Conservation (phyloP, 176 grass and related monocot genomes). For the Typha latifolia region DNA sequence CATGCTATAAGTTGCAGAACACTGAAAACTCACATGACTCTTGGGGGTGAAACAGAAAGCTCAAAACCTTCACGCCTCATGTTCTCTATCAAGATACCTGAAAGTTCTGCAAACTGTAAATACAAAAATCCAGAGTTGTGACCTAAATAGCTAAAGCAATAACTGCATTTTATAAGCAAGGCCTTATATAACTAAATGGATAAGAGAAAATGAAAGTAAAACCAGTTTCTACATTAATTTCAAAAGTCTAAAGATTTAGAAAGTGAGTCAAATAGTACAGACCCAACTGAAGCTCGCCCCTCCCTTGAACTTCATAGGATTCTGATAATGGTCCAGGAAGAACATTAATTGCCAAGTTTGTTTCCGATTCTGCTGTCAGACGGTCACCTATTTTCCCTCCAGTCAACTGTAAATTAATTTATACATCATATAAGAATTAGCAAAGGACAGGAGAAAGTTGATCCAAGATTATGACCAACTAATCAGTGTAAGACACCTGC, state of each 20-base stretch:
- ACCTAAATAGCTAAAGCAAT: not conserved
- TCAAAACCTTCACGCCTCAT: conserved; percentile 99
- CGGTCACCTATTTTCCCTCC: conserved; percentile 94
- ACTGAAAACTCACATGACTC: conserved; percentile 67
- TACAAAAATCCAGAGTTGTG: not conserved
- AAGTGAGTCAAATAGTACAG: conserved; percentile 18
- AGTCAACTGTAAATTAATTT: conserved; percentile 53
- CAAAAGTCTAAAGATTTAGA: conserved; percentile 12
- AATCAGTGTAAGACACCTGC: not conserved
- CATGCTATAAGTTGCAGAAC: not conserved
- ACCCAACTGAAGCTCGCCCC: conserved; percentile 99
- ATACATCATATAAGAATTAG: not conserved
- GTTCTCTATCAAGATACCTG: conserved; percentile 98
- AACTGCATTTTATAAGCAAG: not conserved
- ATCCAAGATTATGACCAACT: not conserved
- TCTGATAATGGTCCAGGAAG: conserved; percentile 93
- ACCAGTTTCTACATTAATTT: not conserved
- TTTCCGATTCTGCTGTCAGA: conserved; percentile 84
- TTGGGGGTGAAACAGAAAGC: conserved; percentile 93
- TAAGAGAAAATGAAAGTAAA: not conserved
- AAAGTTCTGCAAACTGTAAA: conserved; percentile 16
- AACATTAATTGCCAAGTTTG: conserved; percentile 99
- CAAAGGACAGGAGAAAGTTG: not conserved
- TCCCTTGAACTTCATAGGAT: conserved; percentile 99
- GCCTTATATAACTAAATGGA: not conserved